Evolutionary conservation across 768 basidiomycete species (phyloP).

Genomic region (Lanmaoa pseudosensibilis): DNA sequence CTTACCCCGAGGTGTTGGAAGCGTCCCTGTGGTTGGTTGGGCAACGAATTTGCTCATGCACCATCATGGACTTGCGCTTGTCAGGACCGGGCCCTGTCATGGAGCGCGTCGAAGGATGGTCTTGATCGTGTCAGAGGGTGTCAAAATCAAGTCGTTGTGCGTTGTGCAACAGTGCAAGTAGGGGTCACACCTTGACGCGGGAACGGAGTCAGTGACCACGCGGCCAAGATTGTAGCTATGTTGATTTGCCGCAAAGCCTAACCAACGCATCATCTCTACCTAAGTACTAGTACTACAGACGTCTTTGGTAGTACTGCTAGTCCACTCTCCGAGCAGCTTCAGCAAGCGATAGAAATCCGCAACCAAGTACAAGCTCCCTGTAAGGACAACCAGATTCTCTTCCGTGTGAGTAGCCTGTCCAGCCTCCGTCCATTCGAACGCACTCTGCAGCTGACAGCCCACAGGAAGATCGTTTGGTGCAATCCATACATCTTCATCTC

Average conservation of each 20-base stretch:
- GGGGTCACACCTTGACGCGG: background rate
- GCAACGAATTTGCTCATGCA: slow-evolving; percentile 8
- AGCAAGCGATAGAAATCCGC: slow-evolving; percentile 83
- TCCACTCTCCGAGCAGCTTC: slow-evolving; percentile 11
- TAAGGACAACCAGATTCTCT: slow-evolving; percentile 62
- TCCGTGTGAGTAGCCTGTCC: slow-evolving; percentile 3
- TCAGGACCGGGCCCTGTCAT: slow-evolving; percentile 11
- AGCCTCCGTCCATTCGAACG: slow-evolving; percentile 47
- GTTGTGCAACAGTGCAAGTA: slow-evolving; percentile 1
- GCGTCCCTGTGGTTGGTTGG: slow-evolving; percentile 33
- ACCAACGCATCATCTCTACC: background rate
- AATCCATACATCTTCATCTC: slow-evolving; percentile 47
- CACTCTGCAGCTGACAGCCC: slow-evolving; percentile 42
- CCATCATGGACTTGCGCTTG: slow-evolving; percentile 10
- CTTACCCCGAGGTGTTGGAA: slow-evolving; percentile 24
- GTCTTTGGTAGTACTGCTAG: background rate
- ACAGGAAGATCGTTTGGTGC: slow-evolving; percentile 34
- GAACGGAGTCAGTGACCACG: too few species aligned
- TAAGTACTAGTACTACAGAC: background rate
- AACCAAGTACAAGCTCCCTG: slow-evolving; percentile 93
- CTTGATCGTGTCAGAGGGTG: slow-evolving; percentile 15
- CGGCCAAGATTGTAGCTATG: background rate
- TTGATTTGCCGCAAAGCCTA: background rate
- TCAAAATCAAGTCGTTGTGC: background rate
- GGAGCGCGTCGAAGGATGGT: slow-evolving; percentile 4